Conservation (phyloP, 1,284 basidiomycete species). For the Jaminaea rosea region DNA sequence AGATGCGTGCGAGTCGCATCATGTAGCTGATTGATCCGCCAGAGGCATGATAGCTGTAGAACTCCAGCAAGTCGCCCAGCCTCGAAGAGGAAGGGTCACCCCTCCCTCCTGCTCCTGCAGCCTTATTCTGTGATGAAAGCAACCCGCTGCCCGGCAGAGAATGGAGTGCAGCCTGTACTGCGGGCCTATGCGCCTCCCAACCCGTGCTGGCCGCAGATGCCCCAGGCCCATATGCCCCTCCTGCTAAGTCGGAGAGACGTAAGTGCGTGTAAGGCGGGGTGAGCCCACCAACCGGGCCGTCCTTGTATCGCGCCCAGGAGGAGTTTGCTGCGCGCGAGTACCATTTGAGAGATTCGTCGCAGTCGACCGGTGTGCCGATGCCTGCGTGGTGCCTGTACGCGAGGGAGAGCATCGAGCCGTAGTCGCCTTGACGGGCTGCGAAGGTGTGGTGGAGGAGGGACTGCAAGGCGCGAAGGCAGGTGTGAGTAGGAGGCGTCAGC, state of each 20-base stretch:
- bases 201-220: slow-evolving; percentile 71
- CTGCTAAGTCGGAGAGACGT: slow-evolving; percentile 76
- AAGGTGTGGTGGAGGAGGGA: slow-evolving; percentile 89
- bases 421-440: slow-evolving; percentile 74
- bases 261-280: slow-evolving; percentile 74
- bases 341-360: slow-evolving; percentile 48
- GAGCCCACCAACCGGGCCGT: slow-evolving; percentile 82
- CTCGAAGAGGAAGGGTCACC: slow-evolving; percentile 16
- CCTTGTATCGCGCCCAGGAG: slow-evolving; percentile 61
- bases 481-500: slow-evolving; percentile 2
- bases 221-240: slow-evolving; percentile 85
- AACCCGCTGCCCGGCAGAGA: slow-evolving; percentile 18
- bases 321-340: slow-evolving; percentile 32
- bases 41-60: slow-evolving; percentile 35
- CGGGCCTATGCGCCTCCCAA: slow-evolving; percentile 57
- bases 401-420: slow-evolving; percentile 80
- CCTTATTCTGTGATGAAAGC: neutral
- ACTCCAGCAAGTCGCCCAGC: slow-evolving; percentile 71
- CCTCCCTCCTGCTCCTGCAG: neutral
- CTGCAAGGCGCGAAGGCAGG: too few species aligned
- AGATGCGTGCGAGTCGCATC: slow-evolving; percentile 29
- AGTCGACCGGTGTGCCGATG: slow-evolving; percentile 64
- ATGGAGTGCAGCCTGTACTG: slow-evolving; percentile 62
- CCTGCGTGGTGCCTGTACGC: slow-evolving; percentile 94
- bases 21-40: slow-evolving; percentile 23